These are phyloP conservation scores for Letharia columbiana DNA, from an alignment of 495 filamentous ascomycete species.

Conservation along the genomic window DNA sequence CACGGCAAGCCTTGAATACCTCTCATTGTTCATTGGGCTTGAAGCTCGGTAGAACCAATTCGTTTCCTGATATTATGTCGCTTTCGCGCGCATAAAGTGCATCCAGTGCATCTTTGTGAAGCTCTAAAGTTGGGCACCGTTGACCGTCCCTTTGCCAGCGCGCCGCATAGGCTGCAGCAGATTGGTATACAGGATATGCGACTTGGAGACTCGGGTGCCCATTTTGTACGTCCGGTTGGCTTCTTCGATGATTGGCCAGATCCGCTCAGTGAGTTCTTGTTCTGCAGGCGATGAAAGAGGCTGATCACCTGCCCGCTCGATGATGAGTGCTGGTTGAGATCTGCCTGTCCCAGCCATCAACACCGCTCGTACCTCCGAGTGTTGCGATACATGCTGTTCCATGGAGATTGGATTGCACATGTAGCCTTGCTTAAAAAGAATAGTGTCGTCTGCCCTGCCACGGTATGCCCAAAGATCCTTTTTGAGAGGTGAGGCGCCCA, in stretches of 20 bases:
- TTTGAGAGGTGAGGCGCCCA: conserved; percentile 34
- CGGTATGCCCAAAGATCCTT: conserved; percentile 28
- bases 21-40: neutral
- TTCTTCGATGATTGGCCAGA: conserved; percentile 42
- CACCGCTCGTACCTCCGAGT: conserved; percentile 26
- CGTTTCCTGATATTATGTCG: neutral
- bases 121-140: neutral
- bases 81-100: neutral
- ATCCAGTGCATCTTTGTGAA: neutral
- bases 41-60: neutral
- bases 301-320: conserved; percentile 26
- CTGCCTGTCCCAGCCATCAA: conserved; percentile 34
- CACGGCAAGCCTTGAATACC: neutral
- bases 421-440: conserved; percentile 36
- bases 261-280: conserved; percentile 25
- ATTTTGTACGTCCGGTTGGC: conserved; percentile 31
- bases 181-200: neutral
- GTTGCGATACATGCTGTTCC: conserved; percentile 29
- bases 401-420: conserved; percentile 36
- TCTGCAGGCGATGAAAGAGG: conserved; percentile 8
- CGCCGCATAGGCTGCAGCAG: neutral
- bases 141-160: neutral
- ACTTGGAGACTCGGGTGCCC: neutral
- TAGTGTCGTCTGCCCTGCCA: conserved; percentile 35
- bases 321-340: conserved; percentile 31